phyloP scores from a whole-genome alignment of 495 filamentous ascomycete genomes.

The Aspergillus haitiensis region DNA sequence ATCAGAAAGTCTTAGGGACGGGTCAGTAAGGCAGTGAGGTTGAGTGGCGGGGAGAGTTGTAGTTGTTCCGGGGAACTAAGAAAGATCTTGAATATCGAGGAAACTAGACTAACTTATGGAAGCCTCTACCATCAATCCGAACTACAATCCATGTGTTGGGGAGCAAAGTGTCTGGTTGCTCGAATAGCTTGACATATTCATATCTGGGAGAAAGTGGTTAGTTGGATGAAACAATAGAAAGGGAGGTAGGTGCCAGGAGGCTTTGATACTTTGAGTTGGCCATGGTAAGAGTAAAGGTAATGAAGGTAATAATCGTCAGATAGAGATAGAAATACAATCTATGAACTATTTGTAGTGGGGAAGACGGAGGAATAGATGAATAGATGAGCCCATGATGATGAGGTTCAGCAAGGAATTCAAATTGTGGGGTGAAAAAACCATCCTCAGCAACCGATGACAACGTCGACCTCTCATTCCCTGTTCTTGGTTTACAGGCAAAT shows the following conservation, averaged over 20 bases:
- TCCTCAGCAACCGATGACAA: too few species aligned
- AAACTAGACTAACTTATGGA: constrained; percentile 70
- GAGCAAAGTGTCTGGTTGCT: constrained; percentile 75
- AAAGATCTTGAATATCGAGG: neutral
- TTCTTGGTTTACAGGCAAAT: too few species aligned
- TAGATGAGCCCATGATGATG: too few species aligned
- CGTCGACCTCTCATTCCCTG: too few species aligned
- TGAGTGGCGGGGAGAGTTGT: neutral
- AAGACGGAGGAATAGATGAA: neutral
- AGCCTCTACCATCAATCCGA: constrained; percentile 87
- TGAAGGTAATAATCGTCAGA: too few species aligned
- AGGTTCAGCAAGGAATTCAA: too few species aligned
- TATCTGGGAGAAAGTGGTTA: constrained; percentile 52
- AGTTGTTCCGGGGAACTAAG: neutral
- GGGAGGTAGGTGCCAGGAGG: neutral
- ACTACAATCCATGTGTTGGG: constrained; percentile 94
- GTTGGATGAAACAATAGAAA: constrained; percentile 2
- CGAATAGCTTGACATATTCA: constrained; percentile 90
- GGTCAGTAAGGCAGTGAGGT: constrained; percentile 10
- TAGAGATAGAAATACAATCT: too few species aligned
- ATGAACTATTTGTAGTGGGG: neutral
- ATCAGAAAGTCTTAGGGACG: constrained; percentile 60
- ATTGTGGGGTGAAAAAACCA: too few species aligned
- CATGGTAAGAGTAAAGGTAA: constrained; percentile 2
- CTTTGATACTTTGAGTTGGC: constrained; percentile 61